Evolutionary conservation across 1,284 basidiomycete species (phyloP), one percentile per base, ranked within the genome.

Genomic region (Malassezia cuniculi): DNA sequence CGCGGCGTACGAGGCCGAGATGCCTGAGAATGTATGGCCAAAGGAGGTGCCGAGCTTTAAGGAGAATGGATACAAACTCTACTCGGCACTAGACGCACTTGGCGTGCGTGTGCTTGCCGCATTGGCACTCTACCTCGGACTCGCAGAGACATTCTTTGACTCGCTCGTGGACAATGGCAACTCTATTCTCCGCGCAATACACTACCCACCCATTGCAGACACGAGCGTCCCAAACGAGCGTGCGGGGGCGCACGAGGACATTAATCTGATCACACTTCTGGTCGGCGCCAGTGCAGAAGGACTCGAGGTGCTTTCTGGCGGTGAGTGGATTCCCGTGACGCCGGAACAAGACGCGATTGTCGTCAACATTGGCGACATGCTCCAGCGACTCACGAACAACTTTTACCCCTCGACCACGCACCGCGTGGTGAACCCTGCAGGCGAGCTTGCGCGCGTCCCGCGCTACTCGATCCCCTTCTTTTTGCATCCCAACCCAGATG

Each of bases 361-460:
- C 16, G 38, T 39, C 9, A 39, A 39, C 14, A 39, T 39, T 28
- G 38, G 38, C 4, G 38, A 39, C 19, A 39, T 39, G 38, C 31
- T 39, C 8, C 31, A 39, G 25, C 38, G 38, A 4, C 27, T 39
- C 11, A 39, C 38, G 12, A 39, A 39, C 22, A 16, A 34, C 17
- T 30, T 39, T 3, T 39, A 33, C 27, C 38, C 38, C 6, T 39
- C 38, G 5, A 39, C 38, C 7, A 39, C 38, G 14, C 38, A 39
- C 19, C 38, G 38, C 8, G 38, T 39, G 10, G 30, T 34, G 12
- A 39, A 39, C 17, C 38, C 38, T 1, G 25, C 19, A 18, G 27
- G 34, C 18, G 31, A 27, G 6, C 27, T 28, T 7, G 16, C 17
- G 7, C 12, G 14, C 9, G 20, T 21, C n/a, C 26, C 38, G 4